These are phyloP conservation scores for Clitopilus passeckerianus DNA, from an alignment of 768 basidiomycete genomes.

Conservation along the genomic window DNA sequence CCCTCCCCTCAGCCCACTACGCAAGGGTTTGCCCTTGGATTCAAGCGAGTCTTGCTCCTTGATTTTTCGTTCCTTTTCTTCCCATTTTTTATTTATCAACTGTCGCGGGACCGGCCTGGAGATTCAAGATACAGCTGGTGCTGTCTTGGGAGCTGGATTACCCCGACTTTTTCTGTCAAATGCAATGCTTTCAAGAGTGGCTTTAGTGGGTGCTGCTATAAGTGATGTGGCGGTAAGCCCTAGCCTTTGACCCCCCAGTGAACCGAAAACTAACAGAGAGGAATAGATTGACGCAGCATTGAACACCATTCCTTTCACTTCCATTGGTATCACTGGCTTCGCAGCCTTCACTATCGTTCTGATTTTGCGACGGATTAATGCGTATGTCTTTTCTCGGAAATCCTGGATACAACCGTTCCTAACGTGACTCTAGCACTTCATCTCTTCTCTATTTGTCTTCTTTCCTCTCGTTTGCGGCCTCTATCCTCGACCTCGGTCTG, in stretches of 20 bases:
- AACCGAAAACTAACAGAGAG: not conserved
- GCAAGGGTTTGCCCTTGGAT: not conserved
- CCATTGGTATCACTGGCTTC: conserved; percentile 60
- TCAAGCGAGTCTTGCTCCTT: conserved; percentile 1
- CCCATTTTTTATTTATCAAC: conserved; percentile 8
- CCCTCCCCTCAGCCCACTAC: conserved; percentile 7
- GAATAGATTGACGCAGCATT: conserved; percentile 51
- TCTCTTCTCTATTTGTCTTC: conserved; percentile 53
- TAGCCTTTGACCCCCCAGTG: not conserved
- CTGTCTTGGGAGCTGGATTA: not conserved
- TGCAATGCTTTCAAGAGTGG: conserved; percentile 7
- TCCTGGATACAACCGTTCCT: not conserved
- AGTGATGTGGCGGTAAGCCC: conserved; percentile 38
- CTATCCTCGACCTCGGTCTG: conserved; percentile 58
- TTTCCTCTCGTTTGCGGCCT: conserved; percentile 56
- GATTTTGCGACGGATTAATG: conserved; percentile 41
- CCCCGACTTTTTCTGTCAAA: conserved; percentile 9
- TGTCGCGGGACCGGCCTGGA: not conserved
- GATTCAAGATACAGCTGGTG: not conserved
- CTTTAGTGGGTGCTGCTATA: conserved; percentile 17
- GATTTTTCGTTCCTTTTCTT: conserved; percentile 1
- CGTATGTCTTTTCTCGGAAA: conserved; percentile 33
- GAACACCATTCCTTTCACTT: conserved; percentile 63
- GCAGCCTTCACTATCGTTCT: conserved; percentile 56
- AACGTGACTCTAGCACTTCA: conserved; percentile 27